phyloP scores from a whole-genome alignment of 345 rosid species.

The Eucalyptus globulus region DNA sequence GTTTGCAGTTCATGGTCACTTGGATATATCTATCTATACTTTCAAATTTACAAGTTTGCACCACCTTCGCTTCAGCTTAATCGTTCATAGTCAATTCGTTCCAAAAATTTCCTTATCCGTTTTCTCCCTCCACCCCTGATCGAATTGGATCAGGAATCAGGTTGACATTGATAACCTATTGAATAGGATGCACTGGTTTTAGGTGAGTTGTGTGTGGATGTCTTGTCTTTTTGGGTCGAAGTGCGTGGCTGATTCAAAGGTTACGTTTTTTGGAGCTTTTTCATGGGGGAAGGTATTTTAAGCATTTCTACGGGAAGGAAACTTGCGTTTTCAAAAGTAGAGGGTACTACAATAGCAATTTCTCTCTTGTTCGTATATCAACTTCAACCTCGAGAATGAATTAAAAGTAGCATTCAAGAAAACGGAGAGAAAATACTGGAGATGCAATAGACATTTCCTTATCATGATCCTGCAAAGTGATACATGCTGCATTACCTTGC shows the following conservation, averaged over 20 bases:
- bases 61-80: neutral
- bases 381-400: neutral
- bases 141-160: neutral
- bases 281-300: neutral
- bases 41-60: neutral
- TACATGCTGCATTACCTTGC: neutral
- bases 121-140: neutral
- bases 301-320: neutral
- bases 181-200: neutral
- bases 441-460: neutral
- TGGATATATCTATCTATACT: neutral
- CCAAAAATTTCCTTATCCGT: neutral
- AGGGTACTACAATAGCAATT: neutral
- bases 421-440: neutral
- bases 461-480: fast-evolving
- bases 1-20: neutral
- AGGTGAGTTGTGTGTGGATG: neutral
- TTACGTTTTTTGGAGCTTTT: neutral
- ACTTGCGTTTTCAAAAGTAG: neutral
- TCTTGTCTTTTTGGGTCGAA: too few species aligned
- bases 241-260: neutral
- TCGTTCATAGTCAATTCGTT: neutral
- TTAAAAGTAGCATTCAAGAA: neutral
- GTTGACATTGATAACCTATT: neutral
- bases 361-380: neutral